phyloP scores from a whole-genome alignment of 225 moss, liverwort and hornwort species.

The Pseudisothecium myosuroides region DNA sequence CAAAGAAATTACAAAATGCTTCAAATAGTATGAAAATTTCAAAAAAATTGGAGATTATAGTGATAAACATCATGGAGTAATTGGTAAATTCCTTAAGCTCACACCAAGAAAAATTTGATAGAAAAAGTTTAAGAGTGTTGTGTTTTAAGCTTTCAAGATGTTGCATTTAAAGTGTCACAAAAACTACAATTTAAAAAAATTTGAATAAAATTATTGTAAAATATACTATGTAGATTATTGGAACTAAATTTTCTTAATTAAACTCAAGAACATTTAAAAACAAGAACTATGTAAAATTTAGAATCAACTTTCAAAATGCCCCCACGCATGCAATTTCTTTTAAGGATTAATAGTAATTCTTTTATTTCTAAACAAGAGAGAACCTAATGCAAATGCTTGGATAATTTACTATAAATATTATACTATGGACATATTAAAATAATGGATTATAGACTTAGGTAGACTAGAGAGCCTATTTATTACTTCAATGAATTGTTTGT shows the following conservation, averaged over 20 bases:
- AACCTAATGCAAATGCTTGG: background rate
- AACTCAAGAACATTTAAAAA: background rate
- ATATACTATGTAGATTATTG: background rate
- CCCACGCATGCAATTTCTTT: background rate
- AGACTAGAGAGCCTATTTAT: background rate
- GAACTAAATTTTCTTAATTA: background rate
- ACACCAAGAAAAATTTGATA: background rate
- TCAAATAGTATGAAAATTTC: background rate
- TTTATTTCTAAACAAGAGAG: background rate
- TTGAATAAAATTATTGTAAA: background rate
- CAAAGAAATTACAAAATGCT: background rate
- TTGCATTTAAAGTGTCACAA: background rate
- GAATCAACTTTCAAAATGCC: background rate
- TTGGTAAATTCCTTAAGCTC: accelerated
- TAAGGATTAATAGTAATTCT: too few relatives aligned
- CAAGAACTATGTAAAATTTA: background rate
- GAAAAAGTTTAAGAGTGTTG: background rate
- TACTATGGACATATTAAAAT: background rate
- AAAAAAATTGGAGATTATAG: background rate
- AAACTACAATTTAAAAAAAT: background rate
- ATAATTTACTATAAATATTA: background rate
- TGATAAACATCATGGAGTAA: background rate
- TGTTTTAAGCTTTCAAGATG: background rate
- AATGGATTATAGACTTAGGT: background rate
- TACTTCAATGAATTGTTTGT: background rate